These are phyloP conservation scores for Tricholomella constricta DNA, from an alignment of 768 basidiomycete genomes.

Conservation along the genomic window DNA sequence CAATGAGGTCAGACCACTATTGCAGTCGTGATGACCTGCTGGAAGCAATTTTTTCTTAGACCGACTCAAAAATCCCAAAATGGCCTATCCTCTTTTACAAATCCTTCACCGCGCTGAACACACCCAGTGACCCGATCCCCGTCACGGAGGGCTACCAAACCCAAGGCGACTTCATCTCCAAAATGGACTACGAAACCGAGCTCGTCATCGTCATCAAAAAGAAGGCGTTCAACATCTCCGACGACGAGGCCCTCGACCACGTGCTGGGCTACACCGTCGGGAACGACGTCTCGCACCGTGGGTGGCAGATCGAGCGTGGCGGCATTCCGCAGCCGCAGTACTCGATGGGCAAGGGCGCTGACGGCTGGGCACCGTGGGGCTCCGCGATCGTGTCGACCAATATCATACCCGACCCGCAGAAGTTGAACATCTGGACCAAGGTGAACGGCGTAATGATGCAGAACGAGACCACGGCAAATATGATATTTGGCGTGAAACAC, in stretches of 20 bases:
- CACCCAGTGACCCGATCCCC: slow-evolving; percentile 36
- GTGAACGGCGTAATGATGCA: slow-evolving; percentile 40
- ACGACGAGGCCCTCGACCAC: slow-evolving; percentile 42
- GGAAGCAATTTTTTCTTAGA: slow-evolving; percentile 17
- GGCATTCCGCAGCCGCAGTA: slow-evolving; percentile 41
- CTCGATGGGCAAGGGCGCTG: slow-evolving; percentile 45
- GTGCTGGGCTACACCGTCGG: slow-evolving; percentile 41
- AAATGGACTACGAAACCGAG: slow-evolving; percentile 44
- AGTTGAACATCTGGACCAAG: slow-evolving; percentile 38
- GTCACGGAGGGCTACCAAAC: slow-evolving; percentile 38
- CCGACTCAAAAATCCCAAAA: slow-evolving; percentile 34
- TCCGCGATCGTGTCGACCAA: slow-evolving; percentile 39
- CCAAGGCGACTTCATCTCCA: slow-evolving; percentile 37
- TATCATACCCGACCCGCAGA: slow-evolving; percentile 37
- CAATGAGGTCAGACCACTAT: slow-evolving; percentile 24
- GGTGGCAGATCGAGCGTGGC: slow-evolving; percentile 44
- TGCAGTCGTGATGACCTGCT: background rate
- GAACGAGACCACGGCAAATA: slow-evolving; percentile 39
- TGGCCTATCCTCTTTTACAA: slow-evolving; percentile 41
- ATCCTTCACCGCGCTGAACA: slow-evolving; percentile 37
- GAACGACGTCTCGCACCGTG: slow-evolving; percentile 41
- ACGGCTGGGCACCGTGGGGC: slow-evolving; percentile 43
- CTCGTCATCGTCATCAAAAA: slow-evolving; percentile 43
- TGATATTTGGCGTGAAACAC: slow-evolving; percentile 40
- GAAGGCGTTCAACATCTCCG: slow-evolving; percentile 41